Base-by-base conservation (phyloP, 176 grass and related monocot genomes). In the Eremochloa ophiuroides region DNA sequence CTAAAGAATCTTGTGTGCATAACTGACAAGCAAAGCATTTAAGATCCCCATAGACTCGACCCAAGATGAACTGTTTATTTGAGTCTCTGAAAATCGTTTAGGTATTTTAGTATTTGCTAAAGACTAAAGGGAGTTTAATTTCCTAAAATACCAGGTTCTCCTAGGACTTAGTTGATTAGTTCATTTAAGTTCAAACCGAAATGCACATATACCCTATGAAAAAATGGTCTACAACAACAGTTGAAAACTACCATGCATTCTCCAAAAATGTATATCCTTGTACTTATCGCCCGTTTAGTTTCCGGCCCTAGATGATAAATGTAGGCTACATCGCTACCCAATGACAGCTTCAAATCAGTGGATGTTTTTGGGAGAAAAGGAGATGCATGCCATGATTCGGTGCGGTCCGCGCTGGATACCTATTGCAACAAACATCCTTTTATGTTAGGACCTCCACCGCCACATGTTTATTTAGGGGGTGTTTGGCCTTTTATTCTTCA, bases 321-420 rank as follows among this genome's bases (percentile, higher is more conserved):
- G 46, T 29, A 18, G 68, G 69, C 30, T 29, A 23, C 41, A 44
- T 70, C n/a, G 29, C 28, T 30, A 62, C 8, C 38, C 59, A 44
- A 46, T 71, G 39, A 70, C 10, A 17, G 26, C 5, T 29, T 30
- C 25, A 30, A 30, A 53, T 22, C 48, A 55, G 23, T n/a, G 59
- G 41, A 34, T 31, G 13, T 23, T 34, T 7, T 31, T 51, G 28
- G n/a, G n/a, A n/a, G n/a, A n/a, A n/a, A n/a, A n/a, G n/a, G n/a
- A n/a, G n/a, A n/a, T n/a, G n/a, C n/a, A n/a, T n/a, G n/a, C n/a
- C n/a, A n/a, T 31, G n/a, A 65, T 40, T 82, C 46, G 73, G 83
- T 89, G 88, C 78, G 61, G 60, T 86, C 88, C 66, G 73, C 67
- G 73, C 30, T 86, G 83, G 88, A 86, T n/a, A 39, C 66, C 78